Conservation (phyloP, 2,329 filamentous ascomycete species). For the Fusarium cicatricum region DNA sequence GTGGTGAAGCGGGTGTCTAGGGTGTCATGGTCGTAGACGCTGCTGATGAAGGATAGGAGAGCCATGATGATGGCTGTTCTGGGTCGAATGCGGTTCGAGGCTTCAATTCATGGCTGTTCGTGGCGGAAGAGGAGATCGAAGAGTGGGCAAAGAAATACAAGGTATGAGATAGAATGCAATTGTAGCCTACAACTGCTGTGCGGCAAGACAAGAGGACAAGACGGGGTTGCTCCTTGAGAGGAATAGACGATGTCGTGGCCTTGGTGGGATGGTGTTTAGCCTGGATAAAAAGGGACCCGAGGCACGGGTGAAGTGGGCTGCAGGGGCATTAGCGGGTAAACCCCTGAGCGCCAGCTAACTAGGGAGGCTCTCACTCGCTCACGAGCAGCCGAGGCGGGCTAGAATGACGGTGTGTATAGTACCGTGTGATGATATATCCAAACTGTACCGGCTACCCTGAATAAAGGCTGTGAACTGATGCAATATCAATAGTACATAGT, state of each 20-base stretch:
- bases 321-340: constrained; percentile 28
- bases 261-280: constrained; percentile 38
- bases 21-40: constrained; percentile 71
- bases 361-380: constrained; percentile 31
- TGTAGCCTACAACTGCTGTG: constrained; percentile 1
- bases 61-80: constrained; percentile 50
- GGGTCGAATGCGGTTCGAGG: constrained; percentile 10
- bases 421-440: not conserved
- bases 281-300: constrained; percentile 35
- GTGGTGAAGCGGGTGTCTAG: constrained; percentile 72
- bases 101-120: constrained; percentile 37
- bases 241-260: constrained; percentile 38
- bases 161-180: constrained; percentile 6
- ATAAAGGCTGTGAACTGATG: not conserved
- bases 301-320: constrained; percentile 26
- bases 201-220: not conserved
- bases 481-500: not conserved
- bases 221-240: constrained; percentile 4
- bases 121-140: not conserved
- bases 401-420: not conserved
- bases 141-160: not conserved
- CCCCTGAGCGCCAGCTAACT: constrained; percentile 34
- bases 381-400: not conserved
- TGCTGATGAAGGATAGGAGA: constrained; percentile 53
- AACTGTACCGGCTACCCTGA: constrained; percentile 3